These are phyloP conservation scores for Sisymbrium irio DNA, from an alignment of 345 rosid species.

Conservation along the genomic window DNA sequence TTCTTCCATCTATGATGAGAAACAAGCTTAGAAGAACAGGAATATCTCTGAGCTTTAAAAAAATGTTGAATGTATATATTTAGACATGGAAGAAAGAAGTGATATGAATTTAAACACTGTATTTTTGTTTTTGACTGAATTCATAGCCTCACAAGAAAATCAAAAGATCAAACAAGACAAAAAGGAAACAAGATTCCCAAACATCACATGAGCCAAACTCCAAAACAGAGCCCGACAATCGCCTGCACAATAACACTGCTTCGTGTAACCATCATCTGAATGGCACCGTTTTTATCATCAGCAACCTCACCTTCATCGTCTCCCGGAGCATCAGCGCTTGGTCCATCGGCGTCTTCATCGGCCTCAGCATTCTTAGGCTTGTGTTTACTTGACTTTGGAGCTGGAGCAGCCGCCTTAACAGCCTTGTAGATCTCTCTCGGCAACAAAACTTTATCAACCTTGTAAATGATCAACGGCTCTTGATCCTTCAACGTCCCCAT, in stretches of 20 bases:
- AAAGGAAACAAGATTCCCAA: background rate
- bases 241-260: slow-evolving; percentile 36
- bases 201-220: slow-evolving; percentile 39
- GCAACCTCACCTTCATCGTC: slow-evolving; percentile 53
- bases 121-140: slow-evolving; percentile 39
- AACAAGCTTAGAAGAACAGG: background rate
- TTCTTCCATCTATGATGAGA: background rate
- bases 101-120: background rate
- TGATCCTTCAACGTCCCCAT: slow-evolving; percentile 65
- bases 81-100: background rate
- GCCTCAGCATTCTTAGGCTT: slow-evolving; percentile 34
- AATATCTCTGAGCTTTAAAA: background rate
- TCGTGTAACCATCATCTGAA: slow-evolving; percentile 1
- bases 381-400: slow-evolving; percentile 52
- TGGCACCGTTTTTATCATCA: slow-evolving; percentile 50
- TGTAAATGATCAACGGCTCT: slow-evolving; percentile 77
- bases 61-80: background rate
- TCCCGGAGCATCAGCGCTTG: slow-evolving; percentile 56
- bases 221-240: slow-evolving; percentile 46
- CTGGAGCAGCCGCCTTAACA: slow-evolving; percentile 34
- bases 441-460: slow-evolving; percentile 63
- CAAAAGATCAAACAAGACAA: background rate
- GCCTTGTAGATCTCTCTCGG: slow-evolving; percentile 80
- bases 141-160: slow-evolving; percentile 12
- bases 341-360: slow-evolving; percentile 42